Base-by-base conservation (phyloP, 75 land plant species). In the Pseudotsuga menziesii region DNA sequence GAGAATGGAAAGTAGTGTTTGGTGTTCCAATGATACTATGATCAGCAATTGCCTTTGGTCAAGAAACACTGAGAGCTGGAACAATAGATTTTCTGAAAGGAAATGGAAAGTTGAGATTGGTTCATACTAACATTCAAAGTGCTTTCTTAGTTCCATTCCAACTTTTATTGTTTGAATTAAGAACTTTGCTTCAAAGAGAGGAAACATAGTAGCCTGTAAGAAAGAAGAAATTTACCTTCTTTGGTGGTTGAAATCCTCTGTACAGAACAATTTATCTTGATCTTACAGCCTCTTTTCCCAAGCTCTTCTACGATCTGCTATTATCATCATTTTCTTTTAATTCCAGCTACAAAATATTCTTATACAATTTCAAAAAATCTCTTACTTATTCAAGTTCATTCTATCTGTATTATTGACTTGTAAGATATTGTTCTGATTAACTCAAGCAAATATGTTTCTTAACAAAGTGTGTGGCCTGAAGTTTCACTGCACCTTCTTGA, bases 231-330 rank as follows among this genome's bases (percentile, higher is more conserved):
- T 57, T 58, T 67, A 93, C 98, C 98, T 61, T 80, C 80, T 80
- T 79, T 82, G 59, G 71, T 23, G 59, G 86, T 80, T 79, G 82
- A 81, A 55, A 97, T 83, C 36, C 84, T 82, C 13, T 80, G 25
- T 3, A 89, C 99, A 44, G 85, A 84, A 81, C 88, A 89, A 52
- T 79, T 73, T 12, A 77, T 81, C 84, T 83, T 83, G 25, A 93
- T 78, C 78, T 83, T 82, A 75, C 91, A 85, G 63, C 84, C 86
- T 74, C 67, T 83, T 22, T 39, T 87, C 78, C 85, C 84, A 36
- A 97, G 83, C 32, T 83, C 84, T 64, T 86, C 88, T 27, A 75
- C 79, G 69, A 97, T 82, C 99, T 97, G 89, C 71, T 48, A 82
- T 57, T 62, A 27, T 7, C 54, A 36, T 29, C n/a, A 64, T 26